A percentile compares a stretch with the other conserved stretches of the same genome.
phyloP scores from a whole-genome alignment of 768 basidiomycete species.

The Rhizopogon rudus region DNA sequence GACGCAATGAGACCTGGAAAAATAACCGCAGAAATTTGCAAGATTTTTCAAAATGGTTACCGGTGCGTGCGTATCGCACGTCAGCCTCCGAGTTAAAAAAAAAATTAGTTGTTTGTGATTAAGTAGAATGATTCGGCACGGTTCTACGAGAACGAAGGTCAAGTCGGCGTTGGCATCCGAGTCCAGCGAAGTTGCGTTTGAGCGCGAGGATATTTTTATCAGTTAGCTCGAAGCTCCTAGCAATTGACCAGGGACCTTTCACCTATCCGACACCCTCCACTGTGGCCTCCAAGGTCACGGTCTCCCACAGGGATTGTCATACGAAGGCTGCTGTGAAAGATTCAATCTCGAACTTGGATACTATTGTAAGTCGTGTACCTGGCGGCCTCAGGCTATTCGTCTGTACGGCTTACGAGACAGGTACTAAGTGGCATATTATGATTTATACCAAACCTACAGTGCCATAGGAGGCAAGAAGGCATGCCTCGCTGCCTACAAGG shows the following conservation, averaged over 20 bases:
- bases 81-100: not conserved
- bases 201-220: conserved; percentile 53
- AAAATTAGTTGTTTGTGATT: not conserved
- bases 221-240: conserved; percentile 30
- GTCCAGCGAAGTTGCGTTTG: conserved; percentile 45
- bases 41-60: conserved; percentile 5
- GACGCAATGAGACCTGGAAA: no score
- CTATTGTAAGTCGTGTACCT: conserved; percentile 36
- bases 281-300: conserved; percentile 6
- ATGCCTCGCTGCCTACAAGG: conserved; percentile 58
- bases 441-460: conserved; percentile 70
- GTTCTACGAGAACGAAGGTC: conserved; percentile 52
- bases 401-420: not conserved
- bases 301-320: conserved; percentile 17
- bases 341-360: conserved; percentile 47
- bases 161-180: conserved; percentile 49
- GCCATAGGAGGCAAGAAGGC: conserved; percentile 50
- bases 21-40: conserved; percentile 3
- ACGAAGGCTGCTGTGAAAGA: conserved; percentile 50
- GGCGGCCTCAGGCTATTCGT: not conserved
- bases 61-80: conserved; percentile 1
- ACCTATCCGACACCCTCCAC: not conserved
- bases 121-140: conserved; percentile 53
- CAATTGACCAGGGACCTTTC: no score
- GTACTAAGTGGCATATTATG: conserved; percentile 42